Percentiles rank a stretch among this genome's conserved stretches.
These are phyloP conservation scores for Isoetes engelmannii DNA, from an alignment of 83 land plant genomes.

Conservation along the genomic window DNA sequence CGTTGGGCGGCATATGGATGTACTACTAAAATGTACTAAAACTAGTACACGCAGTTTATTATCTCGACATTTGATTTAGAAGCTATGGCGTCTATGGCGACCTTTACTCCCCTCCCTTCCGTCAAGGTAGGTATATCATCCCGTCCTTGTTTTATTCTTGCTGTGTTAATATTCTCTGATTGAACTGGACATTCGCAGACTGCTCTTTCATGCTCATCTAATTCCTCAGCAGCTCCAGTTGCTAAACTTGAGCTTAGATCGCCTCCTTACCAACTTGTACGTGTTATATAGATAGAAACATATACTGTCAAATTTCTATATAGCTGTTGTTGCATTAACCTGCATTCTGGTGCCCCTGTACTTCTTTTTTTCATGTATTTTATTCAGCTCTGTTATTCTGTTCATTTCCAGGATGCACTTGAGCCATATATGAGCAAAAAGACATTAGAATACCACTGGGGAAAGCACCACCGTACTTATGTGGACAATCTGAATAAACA, in stretches of 20 bases:
- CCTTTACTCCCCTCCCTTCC: too few species aligned
- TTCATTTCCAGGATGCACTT: conserved; percentile 49
- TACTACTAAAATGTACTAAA: too few species aligned
- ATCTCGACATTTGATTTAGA: too few species aligned
- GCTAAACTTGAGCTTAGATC: conserved; percentile 49
- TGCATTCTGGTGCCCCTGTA: neutral
- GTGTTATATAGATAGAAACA: neutral
- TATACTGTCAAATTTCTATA: neutral
- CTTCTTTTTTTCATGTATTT: neutral
- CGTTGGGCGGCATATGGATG: too few species aligned
- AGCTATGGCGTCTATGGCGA: too few species aligned
- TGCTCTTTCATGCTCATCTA: too few species aligned
- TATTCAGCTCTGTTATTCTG: neutral
- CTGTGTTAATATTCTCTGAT: too few species aligned
- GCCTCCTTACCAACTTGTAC: conserved; percentile 57
- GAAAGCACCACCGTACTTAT: conserved; percentile 74
- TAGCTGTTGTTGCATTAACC: conserved; percentile 2
- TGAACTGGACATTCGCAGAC: too few species aligned
- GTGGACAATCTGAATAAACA: conserved; percentile 68
- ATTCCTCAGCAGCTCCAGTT: neutral
- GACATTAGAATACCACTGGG: conserved; percentile 84
- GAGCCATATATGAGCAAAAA: conserved; percentile 86
- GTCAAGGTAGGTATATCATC: too few species aligned
- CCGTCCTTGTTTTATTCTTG: too few species aligned
- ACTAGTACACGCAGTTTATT: too few species aligned